Conservation (phyloP, 768 basidiomycete genomes). For the Pisolithus albus region DNA sequence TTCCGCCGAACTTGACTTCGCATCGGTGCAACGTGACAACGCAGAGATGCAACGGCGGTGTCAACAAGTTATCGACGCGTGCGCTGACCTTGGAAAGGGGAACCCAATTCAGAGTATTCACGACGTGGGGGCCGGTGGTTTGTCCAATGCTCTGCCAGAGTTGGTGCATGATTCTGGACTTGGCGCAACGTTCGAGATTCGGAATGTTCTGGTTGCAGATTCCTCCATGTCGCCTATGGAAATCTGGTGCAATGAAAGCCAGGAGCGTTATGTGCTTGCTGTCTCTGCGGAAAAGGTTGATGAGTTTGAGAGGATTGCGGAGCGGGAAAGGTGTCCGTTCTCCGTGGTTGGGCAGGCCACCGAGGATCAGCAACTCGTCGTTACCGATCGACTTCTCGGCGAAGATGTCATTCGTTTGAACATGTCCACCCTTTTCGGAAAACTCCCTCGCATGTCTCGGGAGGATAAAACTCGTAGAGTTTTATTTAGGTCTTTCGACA, state of each 20-base stretch:
- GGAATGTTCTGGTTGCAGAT: constrained; percentile 89
- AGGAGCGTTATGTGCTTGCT: constrained; percentile 96
- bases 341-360: constrained; percentile 89
- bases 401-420: constrained; percentile 78
- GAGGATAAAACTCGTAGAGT: constrained; percentile 46
- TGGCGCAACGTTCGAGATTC: constrained; percentile 88
- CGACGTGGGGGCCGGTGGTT: constrained; percentile 95
- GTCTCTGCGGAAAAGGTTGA: constrained; percentile 57
- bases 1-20: constrained; percentile 92
- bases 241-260: constrained; percentile 99
- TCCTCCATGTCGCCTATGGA: constrained; percentile 97
- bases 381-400: constrained; percentile 79
- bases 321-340: constrained; percentile 89
- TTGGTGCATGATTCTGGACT: constrained; percentile 93
- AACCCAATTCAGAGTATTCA: constrained; percentile 95
- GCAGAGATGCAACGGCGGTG: constrained; percentile 97
- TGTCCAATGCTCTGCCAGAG: constrained; percentile 96
- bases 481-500: constrained; percentile 56
- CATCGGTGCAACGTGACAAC: constrained; percentile 95
- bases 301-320: constrained; percentile 69
- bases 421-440: constrained; percentile 96
- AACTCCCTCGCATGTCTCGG: constrained; percentile 87
- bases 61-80: constrained; percentile 96
- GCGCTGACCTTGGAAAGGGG: constrained; percentile 48
- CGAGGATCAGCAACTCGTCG: constrained; percentile 70